Base-by-base conservation (phyloP, 2,329 filamentous ascomycete species). In the Ophiostoma ips region DNA sequence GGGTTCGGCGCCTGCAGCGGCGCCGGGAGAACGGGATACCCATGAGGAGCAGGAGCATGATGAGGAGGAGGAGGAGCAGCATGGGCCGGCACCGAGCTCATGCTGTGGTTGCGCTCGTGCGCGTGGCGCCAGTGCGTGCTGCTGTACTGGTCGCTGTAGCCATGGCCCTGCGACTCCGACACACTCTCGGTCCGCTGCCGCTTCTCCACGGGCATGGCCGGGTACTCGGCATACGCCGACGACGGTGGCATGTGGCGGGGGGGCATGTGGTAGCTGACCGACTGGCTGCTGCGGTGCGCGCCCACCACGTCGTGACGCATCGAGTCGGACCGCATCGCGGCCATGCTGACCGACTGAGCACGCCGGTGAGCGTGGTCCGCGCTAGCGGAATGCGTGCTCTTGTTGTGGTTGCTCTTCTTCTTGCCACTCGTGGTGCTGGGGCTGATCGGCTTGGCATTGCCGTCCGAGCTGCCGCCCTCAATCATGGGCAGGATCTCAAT, bases 401-500 rank as follows among this genome's bases (percentile, higher is more conserved):
- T 56, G 3, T 45, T 21, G 10, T 52, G 52, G 10, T 28, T 28
- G 24, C 5, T 36, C 37, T 52, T 53, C 49, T 54, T 54, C 3
- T 49, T 46, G 35, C 30, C 50, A 37, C 38, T 52, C 33, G 45
- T 52, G 33, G 53, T 56, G 53, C 63, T 13, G 52, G 37, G 21
- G 8, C 24, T 28, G 24, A 4, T 28, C 24, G 24, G 24, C 24
- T 28, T 28, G 24, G 24, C 8, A 4, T 4, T 28, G 24, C 24
- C 24, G 24, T 28, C 24, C 24, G 24, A 8, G 24, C n/a, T n/a
- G n/a, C n/a, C n/a, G 8, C 51, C 50, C n/a, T 46, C 31, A 16
- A 79, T 73, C 52, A 74, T 71, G 2, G 76, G 75, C 4, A 79
- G 66, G 16, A 79, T 74, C 62, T 79, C 76, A 50, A 79, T 73